Evolutionary conservation across 805 yeast genomes (phyloP).

Genomic region (Wickerhamomyces subpelliculosus): DNA sequence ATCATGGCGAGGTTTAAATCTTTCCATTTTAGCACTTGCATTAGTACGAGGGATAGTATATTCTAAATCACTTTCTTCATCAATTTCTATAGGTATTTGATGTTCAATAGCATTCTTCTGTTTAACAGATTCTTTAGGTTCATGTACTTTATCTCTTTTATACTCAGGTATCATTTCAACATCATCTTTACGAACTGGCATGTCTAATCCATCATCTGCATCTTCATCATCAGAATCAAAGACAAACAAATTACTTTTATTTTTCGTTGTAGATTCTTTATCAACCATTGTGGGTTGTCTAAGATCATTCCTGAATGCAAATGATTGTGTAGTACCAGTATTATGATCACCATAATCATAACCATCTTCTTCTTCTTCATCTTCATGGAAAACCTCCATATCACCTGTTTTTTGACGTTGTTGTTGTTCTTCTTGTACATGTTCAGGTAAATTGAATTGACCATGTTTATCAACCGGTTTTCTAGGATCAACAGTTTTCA

Average conservation of each 20-base stretch:
- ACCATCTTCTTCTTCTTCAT: slow-evolving; percentile 5
- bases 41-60: neutral
- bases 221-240: slow-evolving; percentile 10
- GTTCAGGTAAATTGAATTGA: too few relatives aligned
- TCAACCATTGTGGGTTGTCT: slow-evolving; percentile 1
- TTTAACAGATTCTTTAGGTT: neutral
- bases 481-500: slow-evolving; percentile 19
- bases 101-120: neutral
- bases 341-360: neutral
- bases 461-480: slow-evolving; percentile 1
- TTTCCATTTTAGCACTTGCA: too few relatives aligned
- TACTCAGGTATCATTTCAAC: slow-evolving; percentile 14
- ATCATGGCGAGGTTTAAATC: neutral
- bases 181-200: slow-evolving; percentile 10
- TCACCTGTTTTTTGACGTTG: too few relatives aligned
- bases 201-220: slow-evolving; percentile 16
- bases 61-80: neutral
- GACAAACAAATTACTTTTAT: slow-evolving; percentile 12
- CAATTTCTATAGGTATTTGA: neutral
- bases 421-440: too few relatives aligned
- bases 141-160: slow-evolving; percentile 2
- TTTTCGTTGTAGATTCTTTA: neutral
- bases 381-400: slow-evolving; percentile 2
- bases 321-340: neutral
- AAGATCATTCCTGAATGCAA: slow-evolving; percentile 1